Conservation (phyloP, 148 eudicot genomes). For the Salicornia ramosissima region DNA sequence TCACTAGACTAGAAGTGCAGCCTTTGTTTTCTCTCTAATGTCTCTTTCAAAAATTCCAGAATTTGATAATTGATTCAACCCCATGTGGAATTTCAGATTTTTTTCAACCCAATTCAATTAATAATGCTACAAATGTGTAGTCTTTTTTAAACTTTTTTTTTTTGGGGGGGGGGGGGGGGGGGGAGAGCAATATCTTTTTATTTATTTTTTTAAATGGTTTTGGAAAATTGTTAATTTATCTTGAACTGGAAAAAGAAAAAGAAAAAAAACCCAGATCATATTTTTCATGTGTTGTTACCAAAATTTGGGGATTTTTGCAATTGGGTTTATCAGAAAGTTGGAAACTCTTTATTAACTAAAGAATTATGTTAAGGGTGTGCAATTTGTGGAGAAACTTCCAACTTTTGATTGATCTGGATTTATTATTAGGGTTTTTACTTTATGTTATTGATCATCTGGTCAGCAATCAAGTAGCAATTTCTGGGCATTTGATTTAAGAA, state of each 20-base stretch:
- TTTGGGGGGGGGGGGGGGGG: too few relatives aligned
- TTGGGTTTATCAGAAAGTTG: not conserved
- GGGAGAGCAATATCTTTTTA: too few relatives aligned
- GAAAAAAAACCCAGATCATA: slow-evolving; percentile 9
- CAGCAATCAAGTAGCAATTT: not conserved
- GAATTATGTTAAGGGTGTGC: not conserved
- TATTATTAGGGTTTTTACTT: slow-evolving; percentile 1
- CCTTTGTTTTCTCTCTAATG: not conserved
- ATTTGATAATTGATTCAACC: slow-evolving; percentile 4
- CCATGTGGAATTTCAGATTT: slow-evolving; percentile 24
- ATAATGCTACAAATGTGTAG: slow-evolving; percentile 31
- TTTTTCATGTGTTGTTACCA: not conserved
- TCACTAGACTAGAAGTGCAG: not conserved
- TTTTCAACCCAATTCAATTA: slow-evolving; percentile 41
- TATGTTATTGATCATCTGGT: slow-evolving; percentile 10
- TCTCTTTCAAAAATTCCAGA: slow-evolving; percentile 17
- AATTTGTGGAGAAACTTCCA: slow-evolving; percentile 8
- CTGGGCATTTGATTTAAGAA: slow-evolving; percentile 19
- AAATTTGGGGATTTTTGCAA: not conserved
- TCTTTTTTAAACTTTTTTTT: slow-evolving; percentile 5
- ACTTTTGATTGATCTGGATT: slow-evolving; percentile 8
- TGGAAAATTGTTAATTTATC: not conserved
- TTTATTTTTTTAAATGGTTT: not conserved
- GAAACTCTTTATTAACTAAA: not conserved
- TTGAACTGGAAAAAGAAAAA: not conserved